Conservation (phyloP, 1,284 basidiomycete genomes). For the Naganishia albida region DNA sequence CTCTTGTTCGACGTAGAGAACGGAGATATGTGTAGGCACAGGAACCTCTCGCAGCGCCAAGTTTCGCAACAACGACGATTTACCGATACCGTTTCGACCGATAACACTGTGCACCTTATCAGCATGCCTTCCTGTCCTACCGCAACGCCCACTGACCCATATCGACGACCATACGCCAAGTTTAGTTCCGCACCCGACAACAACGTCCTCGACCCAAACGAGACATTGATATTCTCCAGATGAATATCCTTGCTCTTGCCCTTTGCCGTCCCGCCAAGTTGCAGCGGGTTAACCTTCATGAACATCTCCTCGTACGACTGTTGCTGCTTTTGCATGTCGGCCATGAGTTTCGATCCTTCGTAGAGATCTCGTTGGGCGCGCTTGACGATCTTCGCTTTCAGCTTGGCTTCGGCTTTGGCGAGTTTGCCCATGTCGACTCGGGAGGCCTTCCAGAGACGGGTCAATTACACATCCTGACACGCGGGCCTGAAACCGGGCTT, state of each 20-base stretch:
- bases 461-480: background rate
- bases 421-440: conserved; percentile 97
- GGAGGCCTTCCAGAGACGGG: conserved; percentile 62
- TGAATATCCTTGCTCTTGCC: conserved; percentile 96
- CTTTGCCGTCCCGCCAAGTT: conserved; percentile 74
- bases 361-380: conserved; percentile 83
- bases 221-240: conserved; percentile 92
- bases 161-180: conserved; percentile 82
- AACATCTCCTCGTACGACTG: conserved; percentile 98
- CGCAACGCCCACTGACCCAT: conserved; percentile 59
- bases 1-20: conserved; percentile 97
- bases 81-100: conserved; percentile 82
- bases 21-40: conserved; percentile 89
- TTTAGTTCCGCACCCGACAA: conserved; percentile 70
- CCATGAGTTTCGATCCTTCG: conserved; percentile 89
- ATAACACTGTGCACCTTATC: conserved; percentile 54
- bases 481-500: conserved; percentile 54
- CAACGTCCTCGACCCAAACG: conserved; percentile 74
- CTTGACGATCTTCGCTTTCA: conserved; percentile 97
- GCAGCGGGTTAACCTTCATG: conserved; percentile 97
- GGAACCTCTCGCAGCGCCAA: conserved; percentile 94
- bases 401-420: conserved; percentile 97
- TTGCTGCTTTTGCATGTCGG: conserved; percentile 86
- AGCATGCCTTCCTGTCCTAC: conserved; percentile 5
- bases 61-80: conserved; percentile 94